Evolutionary conservation across 1,139 yeast genomes (phyloP).

Genomic region (Kodamaea ohmeri): DNA sequence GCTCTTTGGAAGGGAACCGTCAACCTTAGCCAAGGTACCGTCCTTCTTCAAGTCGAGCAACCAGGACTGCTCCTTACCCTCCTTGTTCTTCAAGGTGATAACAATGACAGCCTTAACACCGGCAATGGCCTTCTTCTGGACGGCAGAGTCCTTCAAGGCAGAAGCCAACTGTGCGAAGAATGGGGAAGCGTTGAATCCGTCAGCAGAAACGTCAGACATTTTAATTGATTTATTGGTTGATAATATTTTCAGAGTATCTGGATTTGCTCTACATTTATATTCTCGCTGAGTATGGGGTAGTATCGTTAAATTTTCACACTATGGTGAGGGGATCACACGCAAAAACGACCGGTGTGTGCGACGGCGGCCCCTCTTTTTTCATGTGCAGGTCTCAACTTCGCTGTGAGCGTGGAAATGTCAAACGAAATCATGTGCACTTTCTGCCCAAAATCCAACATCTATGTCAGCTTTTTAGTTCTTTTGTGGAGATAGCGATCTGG

Average conservation of each 20-base stretch:
- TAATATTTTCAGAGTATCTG: constrained; percentile 3
- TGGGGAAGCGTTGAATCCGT: constrained; percentile 49
- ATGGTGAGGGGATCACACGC: constrained; percentile 5
- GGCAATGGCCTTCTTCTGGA: constrained; percentile 42
- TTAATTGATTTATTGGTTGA: constrained; percentile 6
- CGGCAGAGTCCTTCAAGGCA: constrained; percentile 39
- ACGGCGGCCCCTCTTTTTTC: constrained; percentile 9
- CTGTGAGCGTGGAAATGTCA: constrained; percentile 2
- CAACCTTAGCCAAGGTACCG: constrained; percentile 54
- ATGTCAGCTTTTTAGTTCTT: not conserved
- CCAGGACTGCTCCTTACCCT: constrained; percentile 67
- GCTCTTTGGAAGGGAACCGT: constrained; percentile 47
- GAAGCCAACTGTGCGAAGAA: constrained; percentile 42
- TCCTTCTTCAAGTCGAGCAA: constrained; percentile 64
- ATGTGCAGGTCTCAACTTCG: not conserved
- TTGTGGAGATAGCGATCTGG: constrained; percentile 1
- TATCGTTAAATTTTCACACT: constrained; percentile 10
- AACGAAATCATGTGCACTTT: constrained; percentile 8
- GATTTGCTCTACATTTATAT: constrained; percentile 12
- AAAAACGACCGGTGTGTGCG: not conserved
- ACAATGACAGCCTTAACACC: constrained; percentile 64
- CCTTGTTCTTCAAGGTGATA: constrained; percentile 68
- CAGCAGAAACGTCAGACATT: constrained; percentile 44
- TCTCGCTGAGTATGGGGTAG: constrained; percentile 13
- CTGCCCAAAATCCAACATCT: not conserved